These are phyloP conservation scores for Ceratocystis diversiconidia DNA, from an alignment of 2,329 filamentous ascomycete genomes.

Conservation along the genomic window DNA sequence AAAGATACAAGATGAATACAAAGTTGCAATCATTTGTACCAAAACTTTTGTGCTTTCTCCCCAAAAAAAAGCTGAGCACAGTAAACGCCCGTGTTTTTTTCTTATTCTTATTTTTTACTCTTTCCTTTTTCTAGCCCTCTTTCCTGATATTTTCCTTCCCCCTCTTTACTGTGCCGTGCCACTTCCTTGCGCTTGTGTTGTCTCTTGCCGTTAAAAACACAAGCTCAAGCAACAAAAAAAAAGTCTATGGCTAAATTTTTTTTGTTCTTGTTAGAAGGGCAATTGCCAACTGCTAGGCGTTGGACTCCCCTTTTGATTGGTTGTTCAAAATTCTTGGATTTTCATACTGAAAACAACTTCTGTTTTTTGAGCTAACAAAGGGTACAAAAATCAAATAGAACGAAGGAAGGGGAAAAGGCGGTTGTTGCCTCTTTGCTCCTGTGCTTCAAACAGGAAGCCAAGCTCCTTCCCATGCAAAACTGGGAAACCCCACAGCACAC, in stretches of 20 bases:
- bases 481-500: neutral
- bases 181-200: neutral
- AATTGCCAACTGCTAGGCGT: too few relatives aligned
- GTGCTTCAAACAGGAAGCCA: conserved; percentile 2
- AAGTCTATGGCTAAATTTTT: too few relatives aligned
- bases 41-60: neutral
- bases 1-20: neutral
- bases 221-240: too few relatives aligned
- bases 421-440: neutral
- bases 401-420: neutral
- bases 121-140: neutral
- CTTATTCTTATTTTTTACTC: neutral
- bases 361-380: conserved; percentile 1
- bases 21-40: neutral
- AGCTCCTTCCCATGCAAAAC: neutral
- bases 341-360: neutral
- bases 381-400: neutral
- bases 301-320: neutral
- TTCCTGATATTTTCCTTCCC: neutral
- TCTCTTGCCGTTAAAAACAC: too few relatives aligned
- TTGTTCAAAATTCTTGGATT: neutral
- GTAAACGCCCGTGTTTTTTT: neutral
- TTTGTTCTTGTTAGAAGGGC: too few relatives aligned
- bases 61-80: neutral
- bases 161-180: neutral